Evolutionary conservation across 805 yeast species (phyloP).

Genomic region (Millerozyma miso): DNA sequence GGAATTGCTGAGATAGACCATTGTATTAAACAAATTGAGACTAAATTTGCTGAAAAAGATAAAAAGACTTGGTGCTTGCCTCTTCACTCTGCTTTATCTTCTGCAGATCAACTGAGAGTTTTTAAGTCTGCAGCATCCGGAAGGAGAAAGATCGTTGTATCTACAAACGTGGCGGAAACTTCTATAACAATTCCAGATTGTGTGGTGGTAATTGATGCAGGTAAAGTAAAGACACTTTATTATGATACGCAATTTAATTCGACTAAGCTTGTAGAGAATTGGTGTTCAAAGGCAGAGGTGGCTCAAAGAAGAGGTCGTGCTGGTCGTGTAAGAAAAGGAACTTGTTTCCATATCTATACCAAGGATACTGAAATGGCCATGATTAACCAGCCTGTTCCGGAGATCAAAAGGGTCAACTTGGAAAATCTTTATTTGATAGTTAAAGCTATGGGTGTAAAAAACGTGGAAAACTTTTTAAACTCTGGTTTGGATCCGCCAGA

Average conservation of each 20-base stretch:
- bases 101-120: conserved; percentile 77
- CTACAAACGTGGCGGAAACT: conserved; percentile 95
- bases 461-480: conserved; percentile 65
- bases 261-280: conserved; percentile 67
- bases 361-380: conserved; percentile 49
- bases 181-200: conserved; percentile 95
- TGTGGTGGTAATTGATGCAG: conserved; percentile 86
- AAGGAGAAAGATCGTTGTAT: conserved; percentile 71
- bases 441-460: conserved; percentile 79
- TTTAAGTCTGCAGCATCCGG: conserved; percentile 55
- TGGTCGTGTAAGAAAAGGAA: conserved; percentile 88
- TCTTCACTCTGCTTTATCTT: conserved; percentile 80
- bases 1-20: conserved; percentile 85
- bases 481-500: conserved; percentile 83
- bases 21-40: conserved; percentile 44
- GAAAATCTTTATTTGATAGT: conserved; percentile 81
- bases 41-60: conserved; percentile 7
- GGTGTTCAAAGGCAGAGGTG: conserved; percentile 89
- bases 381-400: conserved; percentile 80
- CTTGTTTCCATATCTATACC: conserved; percentile 78
- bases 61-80: conserved; percentile 51
- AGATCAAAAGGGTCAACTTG: conserved; percentile 76
- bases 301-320: conserved; percentile 95
- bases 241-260: conserved; percentile 67
- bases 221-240: conserved; percentile 73